Percentiles rank a stretch among this genome's conserved stretches.
Conservation (phyloP, 176 grass and related monocot genomes). For the Alloteropsis semialata region DNA sequence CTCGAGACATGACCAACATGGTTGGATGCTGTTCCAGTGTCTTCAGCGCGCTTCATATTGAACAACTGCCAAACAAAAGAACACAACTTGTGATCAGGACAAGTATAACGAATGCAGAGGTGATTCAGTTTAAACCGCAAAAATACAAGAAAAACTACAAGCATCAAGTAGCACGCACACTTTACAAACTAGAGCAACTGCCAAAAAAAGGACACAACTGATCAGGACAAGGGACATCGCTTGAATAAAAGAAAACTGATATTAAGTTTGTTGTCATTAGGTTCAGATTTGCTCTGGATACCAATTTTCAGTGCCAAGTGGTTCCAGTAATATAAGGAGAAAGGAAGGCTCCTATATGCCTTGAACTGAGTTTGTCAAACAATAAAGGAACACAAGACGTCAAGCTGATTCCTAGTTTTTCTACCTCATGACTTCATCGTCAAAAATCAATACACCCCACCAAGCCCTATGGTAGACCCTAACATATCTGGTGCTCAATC, state of each 20-base stretch:
- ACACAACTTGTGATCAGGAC: background rate
- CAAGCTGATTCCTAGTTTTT: background rate
- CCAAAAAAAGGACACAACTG: background rate
- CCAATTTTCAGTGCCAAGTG: background rate
- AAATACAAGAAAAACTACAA: background rate
- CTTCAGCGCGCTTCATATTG: slow-evolving; percentile 27
- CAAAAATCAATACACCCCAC: background rate
- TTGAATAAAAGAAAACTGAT: too few relatives aligned
- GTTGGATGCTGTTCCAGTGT: background rate
- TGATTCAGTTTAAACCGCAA: background rate
- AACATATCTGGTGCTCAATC: background rate
- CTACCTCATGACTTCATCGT: background rate
- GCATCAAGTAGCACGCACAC: background rate
- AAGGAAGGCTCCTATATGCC: background rate
- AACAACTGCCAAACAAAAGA: background rate
- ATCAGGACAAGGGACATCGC: background rate
- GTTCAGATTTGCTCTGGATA: background rate
- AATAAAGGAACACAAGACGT: background rate
- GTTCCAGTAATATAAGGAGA: background rate
- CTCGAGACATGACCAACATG: background rate
- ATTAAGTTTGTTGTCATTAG: background rate
- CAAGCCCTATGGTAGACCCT: background rate
- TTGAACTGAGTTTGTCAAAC: background rate
- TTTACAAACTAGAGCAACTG: background rate
- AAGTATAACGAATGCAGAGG: background rate